Evolutionary conservation across 176 grass and related monocot species (phyloP).

Genomic region (Cymbopogon citratus): DNA sequence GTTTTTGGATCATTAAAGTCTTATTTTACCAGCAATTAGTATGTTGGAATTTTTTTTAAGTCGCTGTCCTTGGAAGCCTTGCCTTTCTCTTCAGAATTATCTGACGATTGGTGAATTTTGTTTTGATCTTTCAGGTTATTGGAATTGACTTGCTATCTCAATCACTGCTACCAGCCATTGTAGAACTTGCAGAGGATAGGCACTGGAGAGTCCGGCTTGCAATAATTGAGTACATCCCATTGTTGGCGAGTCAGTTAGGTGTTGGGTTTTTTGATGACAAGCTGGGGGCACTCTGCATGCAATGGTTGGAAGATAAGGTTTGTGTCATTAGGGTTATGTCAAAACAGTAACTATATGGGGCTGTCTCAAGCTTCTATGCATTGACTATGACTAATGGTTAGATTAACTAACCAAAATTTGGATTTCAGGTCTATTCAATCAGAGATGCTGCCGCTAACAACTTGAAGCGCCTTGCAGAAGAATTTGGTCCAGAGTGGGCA

Average conservation of each 20-base stretch:
- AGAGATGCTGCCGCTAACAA: slow-evolving; percentile 85
- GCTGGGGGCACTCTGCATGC: slow-evolving; percentile 79
- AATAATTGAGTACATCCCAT: slow-evolving; percentile 85
- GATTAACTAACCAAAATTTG: not conserved
- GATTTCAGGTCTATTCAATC: slow-evolving; percentile 64
- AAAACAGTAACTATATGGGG: not conserved
- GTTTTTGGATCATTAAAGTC: not conserved
- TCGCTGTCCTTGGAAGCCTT: not conserved
- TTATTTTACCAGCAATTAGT: not conserved
- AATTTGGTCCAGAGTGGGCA: slow-evolving; percentile 78
- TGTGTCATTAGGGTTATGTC: not conserved
- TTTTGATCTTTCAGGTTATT: slow-evolving; percentile 52
- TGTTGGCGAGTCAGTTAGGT: slow-evolving; percentile 79
- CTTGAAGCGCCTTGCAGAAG: slow-evolving; percentile 77
- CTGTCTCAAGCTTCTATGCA: not conserved
- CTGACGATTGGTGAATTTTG: not conserved
- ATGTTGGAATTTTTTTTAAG: not conserved
- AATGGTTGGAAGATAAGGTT: slow-evolving; percentile 94
- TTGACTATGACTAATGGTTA: not conserved
- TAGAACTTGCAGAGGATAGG: slow-evolving; percentile 76
- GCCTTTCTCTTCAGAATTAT: not conserved
- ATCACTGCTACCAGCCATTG: slow-evolving; percentile 69
- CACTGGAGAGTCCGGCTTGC: slow-evolving; percentile 84
- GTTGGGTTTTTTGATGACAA: slow-evolving; percentile 85
- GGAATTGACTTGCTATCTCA: slow-evolving; percentile 80